Evolutionary conservation across 1,139 yeast genomes (phyloP), one percentile per base, ranked within the genome.

Genomic region (Pichia sp.): DNA sequence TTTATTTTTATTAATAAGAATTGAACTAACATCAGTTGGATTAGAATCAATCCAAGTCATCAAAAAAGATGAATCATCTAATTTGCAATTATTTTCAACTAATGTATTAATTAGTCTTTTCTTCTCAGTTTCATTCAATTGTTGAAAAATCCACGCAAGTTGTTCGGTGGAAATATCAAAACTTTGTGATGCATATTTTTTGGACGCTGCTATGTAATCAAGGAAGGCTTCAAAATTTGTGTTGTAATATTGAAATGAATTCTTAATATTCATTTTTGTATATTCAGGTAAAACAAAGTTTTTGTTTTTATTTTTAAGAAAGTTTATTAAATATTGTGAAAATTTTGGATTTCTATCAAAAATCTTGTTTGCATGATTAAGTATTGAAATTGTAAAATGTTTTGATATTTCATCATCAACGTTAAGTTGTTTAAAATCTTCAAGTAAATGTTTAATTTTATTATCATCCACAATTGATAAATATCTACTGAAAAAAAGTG

Each of bases 311-410:
- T 39, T 25, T 30, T 31, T 27, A 4, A 38, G 6, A 30, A 30
- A 42, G 4, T 35, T 23, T 35, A 42, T 35, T 2, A 35, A 10
- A 23, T 12, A 42, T 2, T 30, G n/a, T 11, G 23, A 20, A 31
- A 30, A 30, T 7, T 36, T 11, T 5, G 16, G 23, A n/a, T 31
- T 42, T 4, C 3, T 23, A 10, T 39, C 29, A 10, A 20, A 20
- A 3, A 29, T 23, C 4, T 16, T 30, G 6, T 20, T 16, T 8
- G 46, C 40, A 10, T 30, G 8, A 20, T 35, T 28, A 7, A 42
- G 23, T 9, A 39, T n/a, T 5, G 37, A 30, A 35, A 42, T 39
- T n/a, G 24, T 30, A 27, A 42, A 42, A 22, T 28, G 20, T 10
- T 24, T 12, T 27, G 12, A 16, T 23, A 37, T 1, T 22, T 24